A percentile compares a stretch with the other conserved stretches of the same genome.
Conservation (phyloP, 495 filamentous ascomycete genomes). For the Articulospora tetracladia region DNA sequence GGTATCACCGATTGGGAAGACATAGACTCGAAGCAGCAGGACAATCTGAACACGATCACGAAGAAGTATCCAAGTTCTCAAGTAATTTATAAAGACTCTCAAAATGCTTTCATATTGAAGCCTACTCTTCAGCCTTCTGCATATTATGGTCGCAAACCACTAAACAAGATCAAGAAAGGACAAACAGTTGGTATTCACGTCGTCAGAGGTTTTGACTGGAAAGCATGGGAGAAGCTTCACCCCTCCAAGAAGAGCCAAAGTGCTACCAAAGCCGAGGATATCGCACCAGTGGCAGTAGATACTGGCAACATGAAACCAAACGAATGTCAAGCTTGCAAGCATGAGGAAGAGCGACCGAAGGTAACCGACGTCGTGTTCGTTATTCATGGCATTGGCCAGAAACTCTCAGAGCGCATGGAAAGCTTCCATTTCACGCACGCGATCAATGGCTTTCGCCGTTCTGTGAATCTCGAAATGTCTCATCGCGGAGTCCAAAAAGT, state of each 20-base stretch:
- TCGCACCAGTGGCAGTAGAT: constrained; percentile 32
- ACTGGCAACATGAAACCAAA: constrained; percentile 25
- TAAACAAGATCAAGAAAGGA: constrained; percentile 82
- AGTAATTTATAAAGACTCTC: constrained; percentile 76
- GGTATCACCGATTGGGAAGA: constrained; percentile 22
- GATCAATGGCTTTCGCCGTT: constrained; percentile 84
- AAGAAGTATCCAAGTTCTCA: constrained; percentile 62
- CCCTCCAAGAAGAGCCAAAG: constrained; percentile 48
- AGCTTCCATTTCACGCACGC: constrained; percentile 96
- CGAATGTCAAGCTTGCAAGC: constrained; percentile 37
- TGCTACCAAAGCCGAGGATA: constrained; percentile 45
- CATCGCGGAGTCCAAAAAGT: constrained; percentile 67
- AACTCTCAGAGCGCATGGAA: constrained; percentile 91
- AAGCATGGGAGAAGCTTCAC: constrained; percentile 72
- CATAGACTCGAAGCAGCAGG: constrained; percentile 35
- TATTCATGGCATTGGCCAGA: constrained; percentile 95
- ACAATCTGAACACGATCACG: constrained; percentile 25
- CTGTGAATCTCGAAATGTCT: constrained; percentile 79
- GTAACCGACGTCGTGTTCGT: constrained; percentile 87
- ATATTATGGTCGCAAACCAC: constrained; percentile 72
- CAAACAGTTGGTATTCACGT: constrained; percentile 79
- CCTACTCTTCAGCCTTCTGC: constrained; percentile 75
- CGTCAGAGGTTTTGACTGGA: constrained; percentile 78
- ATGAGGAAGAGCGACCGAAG: constrained; percentile 60
- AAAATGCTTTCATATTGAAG: constrained; percentile 73